A percentile compares a stretch with the other conserved stretches of the same genome.
Evolutionary conservation across 2,329 filamentous ascomycete genomes (phyloP).

Genomic region (Lojkania enalia): DNA sequence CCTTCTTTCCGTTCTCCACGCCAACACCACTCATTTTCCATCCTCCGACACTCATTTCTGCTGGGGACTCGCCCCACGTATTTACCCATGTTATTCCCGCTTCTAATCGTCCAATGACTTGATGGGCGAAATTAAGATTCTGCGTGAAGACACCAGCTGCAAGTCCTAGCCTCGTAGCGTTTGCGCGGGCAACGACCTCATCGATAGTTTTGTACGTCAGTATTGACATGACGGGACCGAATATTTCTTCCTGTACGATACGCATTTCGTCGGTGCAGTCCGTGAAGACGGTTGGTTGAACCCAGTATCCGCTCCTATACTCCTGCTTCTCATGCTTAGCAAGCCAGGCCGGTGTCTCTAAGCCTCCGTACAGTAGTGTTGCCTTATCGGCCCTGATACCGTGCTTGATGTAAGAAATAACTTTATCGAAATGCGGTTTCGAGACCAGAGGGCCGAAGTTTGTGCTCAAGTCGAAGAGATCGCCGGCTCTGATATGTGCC

Average conservation of each 20-base stretch:
- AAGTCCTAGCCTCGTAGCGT: constrained; percentile 75
- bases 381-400: constrained; percentile 75
- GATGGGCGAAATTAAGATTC: constrained; percentile 73
- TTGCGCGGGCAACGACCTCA: constrained; percentile 72
- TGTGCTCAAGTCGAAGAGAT: constrained; percentile 70
- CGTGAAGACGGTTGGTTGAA: constrained; percentile 81
- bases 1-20: constrained; percentile 80
- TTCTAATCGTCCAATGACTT: constrained; percentile 70
- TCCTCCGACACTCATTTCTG: constrained; percentile 89
- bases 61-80: constrained; percentile 88
- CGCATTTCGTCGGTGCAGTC: constrained; percentile 82
- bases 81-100: constrained; percentile 93
- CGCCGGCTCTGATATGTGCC: constrained; percentile 68
- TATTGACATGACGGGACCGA: constrained; percentile 84
- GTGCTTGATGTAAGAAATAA: constrained; percentile 73
- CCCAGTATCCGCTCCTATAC: constrained; percentile 73
- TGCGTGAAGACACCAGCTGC: constrained; percentile 83
- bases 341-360: constrained; percentile 58
- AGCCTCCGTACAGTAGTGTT: constrained; percentile 72
- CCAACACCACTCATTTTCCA: constrained; percentile 91
- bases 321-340: constrained; percentile 42
- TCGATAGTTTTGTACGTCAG: constrained; percentile 72
- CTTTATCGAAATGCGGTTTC: constrained; percentile 73
- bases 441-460: constrained; percentile 87
- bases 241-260: constrained; percentile 82